Evolutionary conservation across 1,139 yeast species (phyloP), one percentile per base, ranked within the genome.

Genomic region (Lodderomyces orthopsilosis): DNA sequence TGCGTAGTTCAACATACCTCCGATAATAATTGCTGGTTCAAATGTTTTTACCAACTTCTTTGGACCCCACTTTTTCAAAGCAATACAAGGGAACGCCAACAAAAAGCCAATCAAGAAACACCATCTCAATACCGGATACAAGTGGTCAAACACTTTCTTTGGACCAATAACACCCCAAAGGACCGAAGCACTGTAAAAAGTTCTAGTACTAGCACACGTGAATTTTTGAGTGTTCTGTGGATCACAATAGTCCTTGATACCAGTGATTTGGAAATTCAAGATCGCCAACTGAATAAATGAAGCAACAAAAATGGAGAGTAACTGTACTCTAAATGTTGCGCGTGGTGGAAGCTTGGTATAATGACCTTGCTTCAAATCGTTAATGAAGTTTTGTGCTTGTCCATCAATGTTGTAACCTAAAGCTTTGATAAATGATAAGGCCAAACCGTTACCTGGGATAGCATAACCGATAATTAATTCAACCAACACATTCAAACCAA

Each of bases 141-240:
- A 53, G 1, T 69, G 71, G 45, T 41, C 59, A 53, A 82, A 80
- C 8, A 81, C 75, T 40, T 75, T 69, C 55, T 72, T 69, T 21
- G 89, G 88, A 6, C 88, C 88, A 55, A 83, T 77, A 28, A 76
- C 81, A 50, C 87, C 87, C 86, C 86, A 82, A 33, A 79, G 64
- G 18, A 81, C 70, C 1, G 83, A 73, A 2, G 86, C 79, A 42
- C 68, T 68, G 60, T 70, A 81, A 58, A 67, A 79, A 1, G 78
- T 74, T 35, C 62, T 65, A 14, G 73, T 65, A 38, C 57, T 63
- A 26, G 79, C 81, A 55, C 85, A 80, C 5, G 78, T 64, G 55
- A 77, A 79, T 36, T 65, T 65, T 37, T 71, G 67, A 7, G 53
- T 42, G 45, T 78, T 79, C 27, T 55, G 52, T 13, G 68, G 61